Base-by-base conservation (phyloP, 2,329 filamentous ascomycete species). In the Fusarium floridanum region DNA sequence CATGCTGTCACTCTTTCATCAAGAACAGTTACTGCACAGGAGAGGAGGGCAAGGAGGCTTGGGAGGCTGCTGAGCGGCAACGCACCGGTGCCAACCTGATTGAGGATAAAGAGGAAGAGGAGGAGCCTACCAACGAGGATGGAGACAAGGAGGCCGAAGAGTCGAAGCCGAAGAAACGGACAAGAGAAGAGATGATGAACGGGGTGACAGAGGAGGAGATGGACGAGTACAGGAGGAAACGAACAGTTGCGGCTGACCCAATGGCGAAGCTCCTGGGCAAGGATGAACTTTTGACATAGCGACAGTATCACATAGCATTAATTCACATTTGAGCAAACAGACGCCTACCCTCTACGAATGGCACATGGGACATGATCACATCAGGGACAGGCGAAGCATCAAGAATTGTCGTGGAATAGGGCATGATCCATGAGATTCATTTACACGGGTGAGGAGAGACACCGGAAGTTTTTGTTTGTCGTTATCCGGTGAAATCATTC, bases 21-120 rank as follows among this genome's bases (percentile, higher is more conserved):
- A 98, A 97, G 85, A 98, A 99, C 83, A 98, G 95, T 79, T 99
- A 98, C 80, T 99, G 97, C 83, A 98, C 96, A 0, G 97, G 97
- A 29, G 94, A 97, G 70, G 94, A 94, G 68, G 97, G 97, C 39
- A 97, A 91, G 82, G 85, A 85, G 71, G 95, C 95, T 1, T 95
- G 94, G 83, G 92, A 95, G 77, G 92, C 94, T 66, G 91, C 94
- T 1, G 92, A 97, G 75, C 85, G 81, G 76, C 90, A 88, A 80
- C 83, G 87, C n/a, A 85, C 82, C 2, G 88, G 89, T 22, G 84
- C 79, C 2, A 84, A 82, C 59, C 78, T 88, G 62, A 78, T 84
- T 20, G 78, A 82, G 59, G 77, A 78, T 10, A 78, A 71, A 2
- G 75, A 82, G 53, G 79, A 83, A 2, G 80, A 68, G 4, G 82